These are phyloP conservation scores for Tuber indicum DNA, from an alignment of 495 filamentous ascomycete species.

Conservation along the genomic window DNA sequence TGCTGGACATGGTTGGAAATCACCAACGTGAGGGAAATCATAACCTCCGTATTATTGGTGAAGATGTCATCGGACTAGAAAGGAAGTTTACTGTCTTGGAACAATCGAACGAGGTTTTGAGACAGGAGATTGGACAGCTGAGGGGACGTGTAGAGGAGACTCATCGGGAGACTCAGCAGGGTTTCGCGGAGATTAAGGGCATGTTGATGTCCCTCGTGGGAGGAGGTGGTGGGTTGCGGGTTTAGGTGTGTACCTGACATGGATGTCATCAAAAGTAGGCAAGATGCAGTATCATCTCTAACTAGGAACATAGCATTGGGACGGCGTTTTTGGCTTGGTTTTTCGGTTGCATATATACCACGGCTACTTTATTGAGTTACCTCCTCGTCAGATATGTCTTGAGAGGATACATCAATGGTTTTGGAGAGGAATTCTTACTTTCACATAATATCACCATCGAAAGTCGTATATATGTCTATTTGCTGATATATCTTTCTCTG, in stretches of 20 bases:
- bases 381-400: background rate
- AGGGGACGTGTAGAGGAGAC: conserved; percentile 15
- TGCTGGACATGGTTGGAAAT: conserved; percentile 25
- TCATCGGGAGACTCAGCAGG: conserved; percentile 36
- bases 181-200: conserved; percentile 30
- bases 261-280: background rate
- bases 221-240: conserved; percentile 13
- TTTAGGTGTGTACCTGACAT: conserved; percentile 24
- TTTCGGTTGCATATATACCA: conserved; percentile 27
- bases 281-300: background rate
- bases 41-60: conserved; percentile 22
- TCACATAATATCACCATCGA: conserved; percentile 5
- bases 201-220: conserved; percentile 30
- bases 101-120: no score
- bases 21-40: conserved; percentile 21
- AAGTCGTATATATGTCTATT: background rate
- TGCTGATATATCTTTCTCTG: background rate
- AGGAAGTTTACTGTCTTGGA: no score
- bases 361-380: background rate
- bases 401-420: background rate
- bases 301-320: conserved; percentile 26
- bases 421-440: background rate
- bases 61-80: conserved; percentile 14
- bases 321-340: conserved; percentile 24
- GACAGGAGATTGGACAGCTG: conserved; percentile 28